Percentiles rank a stretch among this genome's conserved stretches.
phyloP scores from a whole-genome alignment of 257 asterid species.

The Solanum chmielewskii region DNA sequence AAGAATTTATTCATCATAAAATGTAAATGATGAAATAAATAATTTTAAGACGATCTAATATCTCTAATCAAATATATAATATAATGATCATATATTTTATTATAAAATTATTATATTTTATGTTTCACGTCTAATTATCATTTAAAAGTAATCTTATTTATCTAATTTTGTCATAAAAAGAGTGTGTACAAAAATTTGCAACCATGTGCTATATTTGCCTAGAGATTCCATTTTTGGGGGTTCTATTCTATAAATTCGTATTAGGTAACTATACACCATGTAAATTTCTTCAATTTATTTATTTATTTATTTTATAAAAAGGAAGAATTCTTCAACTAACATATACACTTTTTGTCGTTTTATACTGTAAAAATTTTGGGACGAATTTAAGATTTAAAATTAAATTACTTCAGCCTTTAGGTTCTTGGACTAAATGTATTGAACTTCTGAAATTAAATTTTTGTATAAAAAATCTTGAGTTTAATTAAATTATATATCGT shows the following conservation, averaged over 20 bases:
- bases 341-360: background rate
- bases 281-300: background rate
- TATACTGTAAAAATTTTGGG: background rate
- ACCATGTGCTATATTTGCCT: background rate
- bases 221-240: background rate
- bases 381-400: background rate
- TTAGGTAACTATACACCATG: background rate
- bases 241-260: background rate
- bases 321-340: background rate
- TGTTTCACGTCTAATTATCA: background rate
- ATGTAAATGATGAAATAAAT: too few relatives aligned
- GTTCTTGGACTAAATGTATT: background rate
- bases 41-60: too few relatives aligned
- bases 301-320: too few relatives aligned
- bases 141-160: background rate
- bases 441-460: background rate
- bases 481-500: background rate
- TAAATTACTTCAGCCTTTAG: background rate
- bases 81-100: too few relatives aligned
- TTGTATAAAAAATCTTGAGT: too few relatives aligned
- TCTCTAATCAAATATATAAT: too few relatives aligned
- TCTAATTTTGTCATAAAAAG: background rate
- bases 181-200: too few relatives aligned
- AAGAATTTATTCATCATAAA: too few relatives aligned
- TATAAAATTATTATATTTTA: too few relatives aligned